Base-by-base conservation (phyloP, 371 early-diverging fungal species). In the Sporodiniella umbellata region DNA sequence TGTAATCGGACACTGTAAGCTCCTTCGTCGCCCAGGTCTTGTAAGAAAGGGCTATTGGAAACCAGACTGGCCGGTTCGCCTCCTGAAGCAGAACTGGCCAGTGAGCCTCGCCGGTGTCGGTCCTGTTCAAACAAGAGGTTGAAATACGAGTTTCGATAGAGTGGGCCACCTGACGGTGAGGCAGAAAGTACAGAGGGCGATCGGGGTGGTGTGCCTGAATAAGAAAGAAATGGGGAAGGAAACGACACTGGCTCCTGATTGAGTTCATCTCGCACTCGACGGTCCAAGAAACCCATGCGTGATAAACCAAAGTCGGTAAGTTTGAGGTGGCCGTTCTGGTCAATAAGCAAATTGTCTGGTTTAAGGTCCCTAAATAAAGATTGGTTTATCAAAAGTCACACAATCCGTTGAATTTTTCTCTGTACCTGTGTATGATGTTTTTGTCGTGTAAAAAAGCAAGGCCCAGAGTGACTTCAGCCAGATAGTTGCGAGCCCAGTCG, bases 231-330 rank as follows among this genome's bases (percentile, higher is more conserved):
- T 50, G 72, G 70, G 0, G 75, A 73, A 24, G 77, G 71, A 17
- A 71, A 73, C 25, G 58, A 53, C 14, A 75, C 73, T 23, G 58
- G 57, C 10, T 52, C 44, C 7, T 53, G 45, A 26, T 64, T 49
- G 33, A 52, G 56, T 45, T 83, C 78, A 55, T 75, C 84, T 42
- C 82, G 72, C 8, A 87, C 88, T 39, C 91, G 84, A 45, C 92
- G 84, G 26, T 89, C 90, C 28, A 91, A 72, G 50, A 94, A 92
- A 19, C 92, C 92, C 18, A 92, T 87, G 11, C 90, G 79, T 0
- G 95, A 92, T 33, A 96, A 72, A 1, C 98, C 98, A 80, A 98
- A 96, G 56, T 98, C 98, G 0, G 95, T 94, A 40, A 98, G 69
- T 59, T 95, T 95, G 24, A 96, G 66, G 54, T 96, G 96, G 0